Base-by-base conservation (phyloP, 1,139 yeast genomes). In the Geotrichum carabidarum region DNA sequence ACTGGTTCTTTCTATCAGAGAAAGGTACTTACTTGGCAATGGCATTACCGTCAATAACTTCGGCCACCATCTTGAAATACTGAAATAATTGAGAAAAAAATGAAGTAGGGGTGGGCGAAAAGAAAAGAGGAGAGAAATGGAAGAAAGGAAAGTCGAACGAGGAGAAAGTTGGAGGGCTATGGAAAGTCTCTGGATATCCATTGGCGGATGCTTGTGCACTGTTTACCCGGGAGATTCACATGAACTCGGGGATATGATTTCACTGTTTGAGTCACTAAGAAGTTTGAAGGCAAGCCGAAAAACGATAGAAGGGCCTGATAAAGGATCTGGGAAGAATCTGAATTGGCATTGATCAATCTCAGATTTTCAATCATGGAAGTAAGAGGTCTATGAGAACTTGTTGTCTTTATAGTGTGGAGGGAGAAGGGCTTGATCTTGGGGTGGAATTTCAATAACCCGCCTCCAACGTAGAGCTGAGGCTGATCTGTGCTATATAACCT, bases 41-140 rank as follows among this genome's bases (percentile, higher is more conserved):
- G 56, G 81, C 79, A 70, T 82, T 84, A 54, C 90, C 90, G 69
- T 84, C 87, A 60, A 84, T 82, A 54, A 77, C 60, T 56, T 66
- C 63, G 32, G 71, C 71, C 61, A 58, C 60, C 68, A 38, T 71
- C 74, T 11, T 53, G 38, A 32, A 22, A 22, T 3, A 22, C 27
- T 22, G 27, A 22, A 22, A 22, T 22, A 22, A 22, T 22, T 22
- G 27, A 22, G 27, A 22, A 22, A 22, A 22, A 22, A 22, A 22
- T 8, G 80, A 78, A 57, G 62, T 4, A 30, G 17, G 7, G 15
- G 12, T 22, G 45, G 17, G 17, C 9, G 35, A 44, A 34, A 31
- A 8, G 51, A 46, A 14, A 32, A 18, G 31, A 38, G 31, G 30
- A 50, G 46, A 11, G 40, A 18, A 22, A 44, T 22, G 37, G 22